These are phyloP conservation scores for Penicillium ucsense DNA, from an alignment of 495 filamentous ascomycete species.

Conservation along the genomic window DNA sequence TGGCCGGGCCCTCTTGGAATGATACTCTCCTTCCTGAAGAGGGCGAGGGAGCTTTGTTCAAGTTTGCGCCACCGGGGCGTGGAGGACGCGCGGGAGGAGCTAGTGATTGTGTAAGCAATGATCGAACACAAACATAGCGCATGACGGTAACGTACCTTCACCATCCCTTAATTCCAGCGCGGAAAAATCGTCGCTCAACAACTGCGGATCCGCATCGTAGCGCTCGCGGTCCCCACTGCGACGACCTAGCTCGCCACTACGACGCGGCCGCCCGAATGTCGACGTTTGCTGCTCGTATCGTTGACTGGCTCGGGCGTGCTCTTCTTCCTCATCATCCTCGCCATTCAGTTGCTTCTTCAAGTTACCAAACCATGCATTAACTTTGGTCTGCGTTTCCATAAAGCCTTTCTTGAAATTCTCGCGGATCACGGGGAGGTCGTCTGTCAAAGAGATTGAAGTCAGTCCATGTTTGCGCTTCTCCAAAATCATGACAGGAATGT, in stretches of 20 bases:
- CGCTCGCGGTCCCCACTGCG: conserved; percentile 75
- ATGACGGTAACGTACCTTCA: conserved; percentile 41
- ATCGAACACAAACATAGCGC: neutral
- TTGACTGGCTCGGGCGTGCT: conserved; percentile 27
- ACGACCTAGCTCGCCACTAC: conserved; percentile 49
- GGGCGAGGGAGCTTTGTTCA: conserved; percentile 62
- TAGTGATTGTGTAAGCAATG: conserved; percentile 16
- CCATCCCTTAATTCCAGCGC: conserved; percentile 73
- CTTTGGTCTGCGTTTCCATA: conserved; percentile 82
- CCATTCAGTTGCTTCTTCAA: conserved; percentile 89
- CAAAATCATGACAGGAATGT: neutral
- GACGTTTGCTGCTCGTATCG: conserved; percentile 33
- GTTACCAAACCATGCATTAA: conserved; percentile 85
- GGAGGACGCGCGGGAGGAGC: conserved; percentile 44
- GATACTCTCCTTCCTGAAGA: conserved; percentile 62
- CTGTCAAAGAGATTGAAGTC: conserved; percentile 25
- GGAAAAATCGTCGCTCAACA: conserved; percentile 86
- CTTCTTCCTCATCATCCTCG: conserved; percentile 51
- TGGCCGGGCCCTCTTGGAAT: conserved; percentile 62
- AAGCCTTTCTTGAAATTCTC: conserved; percentile 94
- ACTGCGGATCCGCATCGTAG: conserved; percentile 91
- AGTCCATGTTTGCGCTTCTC: conserved; percentile 1
- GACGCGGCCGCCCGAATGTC: conserved; percentile 32
- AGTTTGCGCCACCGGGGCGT: conserved; percentile 66
- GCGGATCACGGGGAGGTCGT: conserved; percentile 87